Conservation (phyloP, 805 yeast genomes). For the Sporopachydermia lactativora region DNA sequence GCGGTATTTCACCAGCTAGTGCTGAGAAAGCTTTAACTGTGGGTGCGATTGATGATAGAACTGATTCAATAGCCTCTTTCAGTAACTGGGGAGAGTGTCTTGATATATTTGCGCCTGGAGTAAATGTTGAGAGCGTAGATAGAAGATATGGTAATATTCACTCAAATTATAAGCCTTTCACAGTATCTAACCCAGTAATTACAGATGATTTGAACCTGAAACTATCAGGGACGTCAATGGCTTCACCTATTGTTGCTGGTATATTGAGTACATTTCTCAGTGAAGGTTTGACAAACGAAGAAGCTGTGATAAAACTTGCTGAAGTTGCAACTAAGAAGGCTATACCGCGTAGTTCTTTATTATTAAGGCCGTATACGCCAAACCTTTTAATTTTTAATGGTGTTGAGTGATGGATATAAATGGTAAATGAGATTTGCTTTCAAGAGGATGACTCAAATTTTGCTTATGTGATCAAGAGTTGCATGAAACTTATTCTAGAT, state of each 20-base stretch:
- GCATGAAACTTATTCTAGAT: not conserved
- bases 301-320: constrained; percentile 14
- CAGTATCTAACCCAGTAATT: too few relatives aligned
- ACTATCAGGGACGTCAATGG: constrained; percentile 18
- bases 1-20: constrained; percentile 78
- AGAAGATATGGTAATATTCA: constrained; percentile 8
- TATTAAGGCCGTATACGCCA: constrained; percentile 15
- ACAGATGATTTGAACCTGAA: constrained; percentile 4
- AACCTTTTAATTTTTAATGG: constrained; percentile 12
- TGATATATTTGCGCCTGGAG: constrained; percentile 76
- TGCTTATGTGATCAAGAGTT: too few relatives aligned
- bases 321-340: constrained; percentile 12
- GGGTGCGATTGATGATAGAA: constrained; percentile 74
- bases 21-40: constrained; percentile 61
- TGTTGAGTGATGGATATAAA: constrained; percentile 9
- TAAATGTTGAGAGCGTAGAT: constrained; percentile 28
- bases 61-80: constrained; percentile 58
- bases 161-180: not conserved
- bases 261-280: constrained; percentile 14
- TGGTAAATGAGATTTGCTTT: not conserved
- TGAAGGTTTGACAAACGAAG: constrained; percentile 13
- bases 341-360: constrained; percentile 15
- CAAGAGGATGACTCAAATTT: too few relatives aligned
- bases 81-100: constrained; percentile 95
- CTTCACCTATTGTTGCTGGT: constrained; percentile 18